These are phyloP conservation scores for Rhizomucor miehei DNA, from an alignment of 371 early-diverging fungal species.

Conservation along the genomic window DNA sequence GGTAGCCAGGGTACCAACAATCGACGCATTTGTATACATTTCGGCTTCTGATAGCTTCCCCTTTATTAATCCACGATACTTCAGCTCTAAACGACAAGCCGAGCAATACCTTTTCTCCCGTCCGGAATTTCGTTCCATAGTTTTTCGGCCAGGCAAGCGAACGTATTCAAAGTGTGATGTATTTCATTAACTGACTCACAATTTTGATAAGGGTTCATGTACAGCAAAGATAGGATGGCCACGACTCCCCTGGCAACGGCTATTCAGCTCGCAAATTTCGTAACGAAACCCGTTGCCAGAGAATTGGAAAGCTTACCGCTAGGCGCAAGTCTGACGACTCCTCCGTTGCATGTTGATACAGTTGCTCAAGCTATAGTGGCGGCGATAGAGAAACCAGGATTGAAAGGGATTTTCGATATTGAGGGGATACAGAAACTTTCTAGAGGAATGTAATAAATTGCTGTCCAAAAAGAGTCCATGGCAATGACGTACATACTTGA, in stretches of 20 bases:
- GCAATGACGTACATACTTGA: no score
- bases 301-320: conserved; percentile 52
- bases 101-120: conserved; percentile 56
- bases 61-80: conserved; percentile 66
- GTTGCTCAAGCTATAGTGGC: conserved; percentile 63
- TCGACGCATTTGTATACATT: conserved; percentile 65
- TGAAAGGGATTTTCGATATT: conserved; percentile 50
- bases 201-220: conserved; percentile 52
- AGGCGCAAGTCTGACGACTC: conserved; percentile 57
- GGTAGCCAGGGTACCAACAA: conserved; percentile 41
- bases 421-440: conserved; percentile 43
- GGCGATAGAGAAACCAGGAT: conserved; percentile 36
- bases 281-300: conserved; percentile 43
- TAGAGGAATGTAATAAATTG: no score
- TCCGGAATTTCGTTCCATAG: conserved; percentile 54
- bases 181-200: neutral
- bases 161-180: neutral
- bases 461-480: no score
- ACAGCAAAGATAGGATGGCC: conserved; percentile 54
- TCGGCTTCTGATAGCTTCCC: conserved; percentile 71
- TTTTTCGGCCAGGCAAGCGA: conserved; percentile 62
- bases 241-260: conserved; percentile 59
- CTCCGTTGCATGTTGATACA: conserved; percentile 57
- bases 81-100: conserved; percentile 76
- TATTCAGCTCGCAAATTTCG: conserved; percentile 44